Base-by-base conservation (phyloP, 202 grass and related monocot species). In the Setaria viridis region DNA sequence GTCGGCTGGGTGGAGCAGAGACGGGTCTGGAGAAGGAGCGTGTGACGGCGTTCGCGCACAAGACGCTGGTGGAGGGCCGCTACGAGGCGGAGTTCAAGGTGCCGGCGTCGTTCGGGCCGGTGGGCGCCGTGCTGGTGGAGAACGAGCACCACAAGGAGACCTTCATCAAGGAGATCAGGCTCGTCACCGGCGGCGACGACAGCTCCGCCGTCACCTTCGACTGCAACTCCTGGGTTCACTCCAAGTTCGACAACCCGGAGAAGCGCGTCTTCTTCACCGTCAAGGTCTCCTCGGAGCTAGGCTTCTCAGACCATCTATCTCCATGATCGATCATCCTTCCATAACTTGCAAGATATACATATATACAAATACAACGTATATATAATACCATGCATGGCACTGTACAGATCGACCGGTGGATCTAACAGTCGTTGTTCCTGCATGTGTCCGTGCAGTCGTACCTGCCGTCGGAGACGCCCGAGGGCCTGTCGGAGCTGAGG, bases 91-190 rank as follows among this genome's bases (percentile, higher is more conserved):
- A 65, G 49, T 82, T 98, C 70, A 56, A 67, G 29, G 57, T 98
- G 29, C 87, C 93, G 12, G 29, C 50, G 57, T 70, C 74, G 20
- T 98, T 98, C 57, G 93, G 91, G 2, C 83, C 60, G 2, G 88
- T 95, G 62, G 95, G 93, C 12, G 95, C 89, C 1, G 87, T 98
- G 71, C 51, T 80, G 70, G 91, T 98, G 80, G 75, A 90, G 86
- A 98, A 98, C 69, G 95, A 95, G 88, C 95, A 98, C 88, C 95
- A 84, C 64, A 89, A 79, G 74, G 95, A 98, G 89, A 85, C 92
- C 83, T 98, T 78, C 72, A 72, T 98, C 76, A 78, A 59, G 66
- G 80, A 92, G 2, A 93, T 98, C 72, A 80, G 84, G 41, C 89
- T 98, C 47, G 43, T 87, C 56, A 87, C 84, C 47, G 87, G 58